These are phyloP conservation scores for Pestalotiopsis sp. DNA, from an alignment of 2,329 filamentous ascomycete genomes.

Conservation along the genomic window DNA sequence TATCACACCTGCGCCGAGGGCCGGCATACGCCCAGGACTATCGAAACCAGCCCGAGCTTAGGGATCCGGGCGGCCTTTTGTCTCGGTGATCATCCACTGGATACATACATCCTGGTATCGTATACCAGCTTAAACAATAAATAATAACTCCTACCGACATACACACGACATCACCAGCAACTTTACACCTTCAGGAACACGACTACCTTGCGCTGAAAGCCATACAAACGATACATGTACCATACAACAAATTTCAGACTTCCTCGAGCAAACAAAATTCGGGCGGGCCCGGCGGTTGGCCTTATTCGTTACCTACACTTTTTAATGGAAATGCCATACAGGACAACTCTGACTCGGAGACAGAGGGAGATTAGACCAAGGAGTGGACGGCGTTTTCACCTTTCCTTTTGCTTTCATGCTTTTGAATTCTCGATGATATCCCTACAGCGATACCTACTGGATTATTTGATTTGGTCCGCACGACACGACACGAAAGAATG, in stretches of 20 bases:
- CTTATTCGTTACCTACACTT: neutral
- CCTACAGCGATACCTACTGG: neutral
- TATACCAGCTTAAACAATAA: neutral
- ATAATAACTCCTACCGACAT: neutral
- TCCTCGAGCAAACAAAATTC: conserved; percentile 6
- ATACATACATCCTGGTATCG: neutral
- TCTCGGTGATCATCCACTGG: neutral
- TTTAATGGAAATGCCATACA: conserved; percentile 6
- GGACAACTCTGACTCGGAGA: conserved; percentile 8
- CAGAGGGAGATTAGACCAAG: conserved; percentile 1
- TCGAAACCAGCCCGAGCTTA: conserved; percentile 35
- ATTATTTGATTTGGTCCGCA: neutral
- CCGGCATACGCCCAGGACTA: conserved; percentile 34
- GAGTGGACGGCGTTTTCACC: conserved; percentile 1
- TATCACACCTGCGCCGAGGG: conserved; percentile 44
- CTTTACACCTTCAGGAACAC: conserved; percentile 17
- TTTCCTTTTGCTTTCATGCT: neutral
- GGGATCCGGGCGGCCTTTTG: conserved; percentile 44
- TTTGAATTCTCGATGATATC: neutral
- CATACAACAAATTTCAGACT: neutral
- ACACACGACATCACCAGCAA: neutral
- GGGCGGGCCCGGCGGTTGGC: conserved; percentile 1
- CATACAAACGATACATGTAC: conserved; percentile 10
- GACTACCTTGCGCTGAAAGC: conserved; percentile 16
- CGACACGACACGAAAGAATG: neutral